Evolutionary conservation across 108 stramenopile species (phyloP).

Genomic region (Cyclotella atomus): DNA sequence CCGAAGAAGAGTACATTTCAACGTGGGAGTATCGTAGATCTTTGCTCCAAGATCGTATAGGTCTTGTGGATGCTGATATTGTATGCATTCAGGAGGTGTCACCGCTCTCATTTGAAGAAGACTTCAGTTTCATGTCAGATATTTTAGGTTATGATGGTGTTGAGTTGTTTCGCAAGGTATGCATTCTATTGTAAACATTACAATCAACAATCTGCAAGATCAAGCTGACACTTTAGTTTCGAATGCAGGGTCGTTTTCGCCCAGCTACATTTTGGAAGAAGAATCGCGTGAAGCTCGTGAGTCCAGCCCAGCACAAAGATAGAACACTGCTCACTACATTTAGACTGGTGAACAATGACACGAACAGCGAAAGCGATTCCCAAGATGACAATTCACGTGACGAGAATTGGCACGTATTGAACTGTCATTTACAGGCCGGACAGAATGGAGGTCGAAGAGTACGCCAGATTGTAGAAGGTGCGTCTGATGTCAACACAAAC

Average conservation of each 20-base stretch:
- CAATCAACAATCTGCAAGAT: too few species aligned
- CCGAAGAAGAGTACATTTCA: slow-evolving; percentile 47
- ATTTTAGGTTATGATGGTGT: slow-evolving; percentile 85
- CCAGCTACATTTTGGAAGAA: slow-evolving; percentile 95
- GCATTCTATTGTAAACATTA: not conserved
- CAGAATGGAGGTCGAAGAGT: slow-evolving; percentile 79
- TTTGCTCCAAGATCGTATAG: slow-evolving; percentile 56
- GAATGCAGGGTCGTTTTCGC: slow-evolving; percentile 72
- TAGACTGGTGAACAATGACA: slow-evolving; percentile 17
- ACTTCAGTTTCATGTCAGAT: slow-evolving; percentile 86
- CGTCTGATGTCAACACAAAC: too few species aligned
- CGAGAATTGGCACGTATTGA: slow-evolving; percentile 79
- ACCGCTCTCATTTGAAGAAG: slow-evolving; percentile 83
- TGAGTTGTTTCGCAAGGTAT: slow-evolving; percentile 68
- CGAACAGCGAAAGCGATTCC: not conserved
- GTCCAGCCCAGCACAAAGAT: slow-evolving; percentile 88
- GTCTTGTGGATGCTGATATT: slow-evolving; percentile 75
- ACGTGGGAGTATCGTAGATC: slow-evolving; percentile 75
- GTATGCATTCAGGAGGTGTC: slow-evolving; percentile 92
- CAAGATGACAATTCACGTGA: not conserved
- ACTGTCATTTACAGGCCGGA: slow-evolving; percentile 93
- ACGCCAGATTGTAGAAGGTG: slow-evolving; percentile 84
- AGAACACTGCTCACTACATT: slow-evolving; percentile 86
- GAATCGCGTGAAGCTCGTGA: slow-evolving; percentile 61
- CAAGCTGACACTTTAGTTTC: too few species aligned